Conservation (phyloP, 2,329 filamentous ascomycete genomes). For the Didymella segeticola region DNA sequence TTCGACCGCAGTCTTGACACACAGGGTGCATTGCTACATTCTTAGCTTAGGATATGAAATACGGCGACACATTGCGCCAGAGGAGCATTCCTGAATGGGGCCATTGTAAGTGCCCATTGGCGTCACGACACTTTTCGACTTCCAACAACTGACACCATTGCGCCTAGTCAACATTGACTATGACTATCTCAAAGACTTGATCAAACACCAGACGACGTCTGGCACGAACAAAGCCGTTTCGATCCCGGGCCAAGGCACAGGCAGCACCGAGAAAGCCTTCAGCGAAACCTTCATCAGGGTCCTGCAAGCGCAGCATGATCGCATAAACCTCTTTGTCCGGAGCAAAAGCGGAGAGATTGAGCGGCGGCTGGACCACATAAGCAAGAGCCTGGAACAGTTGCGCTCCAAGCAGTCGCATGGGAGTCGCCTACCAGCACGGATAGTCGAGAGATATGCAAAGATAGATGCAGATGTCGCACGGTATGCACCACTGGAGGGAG, state of each 20-base stretch:
- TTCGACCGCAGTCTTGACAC: constrained; percentile 15
- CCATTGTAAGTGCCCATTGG: constrained; percentile 62
- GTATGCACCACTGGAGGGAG: constrained; percentile 28
- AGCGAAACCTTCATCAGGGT: constrained; percentile 75
- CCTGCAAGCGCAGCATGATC: constrained; percentile 76
- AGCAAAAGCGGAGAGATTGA: constrained; percentile 83
- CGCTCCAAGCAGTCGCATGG: constrained; percentile 27
- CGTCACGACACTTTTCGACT: not conserved
- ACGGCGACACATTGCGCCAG: constrained; percentile 74
- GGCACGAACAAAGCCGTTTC: constrained; percentile 73
- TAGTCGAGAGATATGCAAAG: constrained; percentile 58
- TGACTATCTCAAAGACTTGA: constrained; percentile 83
- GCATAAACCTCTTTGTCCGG: constrained; percentile 77
- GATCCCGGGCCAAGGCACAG: constrained; percentile 71
- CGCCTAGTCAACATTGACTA: constrained; percentile 84
- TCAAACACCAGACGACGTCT: constrained; percentile 78
- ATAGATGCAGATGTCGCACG: constrained; percentile 59
- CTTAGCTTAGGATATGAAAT: constrained; percentile 67
- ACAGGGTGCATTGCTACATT: constrained; percentile 3
- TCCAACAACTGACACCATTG: constrained; percentile 21
- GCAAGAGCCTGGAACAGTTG: constrained; percentile 48
- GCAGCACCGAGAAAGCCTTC: constrained; percentile 65
- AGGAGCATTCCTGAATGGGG: constrained; percentile 85
- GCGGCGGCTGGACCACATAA: constrained; percentile 62
- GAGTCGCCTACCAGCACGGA: constrained; percentile 49